phyloP scores from a whole-genome alignment of 805 yeast genomes.

The Pichia paraexigua region DNA sequence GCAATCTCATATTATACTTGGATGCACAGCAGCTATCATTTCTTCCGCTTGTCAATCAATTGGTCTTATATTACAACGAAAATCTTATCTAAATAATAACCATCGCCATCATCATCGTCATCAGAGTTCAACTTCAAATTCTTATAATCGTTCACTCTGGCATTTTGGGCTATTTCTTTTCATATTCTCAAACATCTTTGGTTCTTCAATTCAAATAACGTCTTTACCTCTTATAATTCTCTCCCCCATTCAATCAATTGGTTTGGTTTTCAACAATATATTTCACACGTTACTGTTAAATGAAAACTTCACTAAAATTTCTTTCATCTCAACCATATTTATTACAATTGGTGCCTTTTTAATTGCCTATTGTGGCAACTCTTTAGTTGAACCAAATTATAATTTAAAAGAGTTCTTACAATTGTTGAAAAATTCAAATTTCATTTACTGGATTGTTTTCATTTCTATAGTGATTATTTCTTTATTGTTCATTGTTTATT shows the following conservation, averaged over 20 bases:
- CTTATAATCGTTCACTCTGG: conserved; percentile 57
- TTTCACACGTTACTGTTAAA: conserved; percentile 60
- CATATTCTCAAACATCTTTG: conserved; percentile 65
- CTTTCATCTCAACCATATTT: conserved; percentile 57
- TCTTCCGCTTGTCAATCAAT: conserved; percentile 76
- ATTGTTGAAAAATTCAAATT: conserved; percentile 36
- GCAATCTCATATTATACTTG: conserved; percentile 33
- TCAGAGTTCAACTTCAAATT: conserved; percentile 30
- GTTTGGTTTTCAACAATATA: conserved; percentile 78
- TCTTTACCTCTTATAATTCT: conserved; percentile 74
- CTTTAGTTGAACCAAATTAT: conserved; percentile 45
- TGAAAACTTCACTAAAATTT: conserved; percentile 54
- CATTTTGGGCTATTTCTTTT: conserved; percentile 64
- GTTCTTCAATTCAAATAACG: conserved; percentile 76
- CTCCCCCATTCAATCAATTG: conserved; percentile 79
- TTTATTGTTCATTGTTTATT: conserved; percentile 25
- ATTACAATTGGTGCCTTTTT: conserved; percentile 69
- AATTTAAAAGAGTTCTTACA: conserved; percentile 38
- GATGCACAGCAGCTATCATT: conserved; percentile 61
- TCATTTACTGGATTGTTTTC: conserved; percentile 48
- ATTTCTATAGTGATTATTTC: conserved; percentile 27
- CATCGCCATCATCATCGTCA: too few species aligned
- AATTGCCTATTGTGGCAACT: conserved; percentile 75
- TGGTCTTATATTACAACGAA: conserved; percentile 76
- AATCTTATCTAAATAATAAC: conserved; percentile 49